Evolutionary conservation across 1,139 yeast species (phyloP).

Genomic region (Scheffersomyces illinoinensis): DNA sequence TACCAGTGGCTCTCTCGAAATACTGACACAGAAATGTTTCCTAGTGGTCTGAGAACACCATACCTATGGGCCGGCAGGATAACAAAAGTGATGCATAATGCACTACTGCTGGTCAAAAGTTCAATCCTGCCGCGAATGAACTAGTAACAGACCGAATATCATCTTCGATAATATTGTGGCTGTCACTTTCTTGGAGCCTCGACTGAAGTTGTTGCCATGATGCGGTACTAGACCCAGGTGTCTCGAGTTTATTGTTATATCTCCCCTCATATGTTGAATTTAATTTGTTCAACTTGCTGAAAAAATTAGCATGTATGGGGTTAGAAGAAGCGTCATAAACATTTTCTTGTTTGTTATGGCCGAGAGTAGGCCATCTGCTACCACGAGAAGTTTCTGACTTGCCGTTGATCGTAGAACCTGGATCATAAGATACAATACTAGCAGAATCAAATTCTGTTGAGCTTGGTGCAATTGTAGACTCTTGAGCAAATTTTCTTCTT

Average conservation of each 20-base stretch:
- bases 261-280: slow-evolving; percentile 22
- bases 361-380: slow-evolving; percentile 40
- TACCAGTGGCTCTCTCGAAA: not conserved
- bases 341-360: slow-evolving; percentile 11
- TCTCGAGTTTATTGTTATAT: slow-evolving; percentile 14
- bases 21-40: not conserved
- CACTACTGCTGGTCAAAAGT: slow-evolving; percentile 2
- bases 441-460: slow-evolving; percentile 45
- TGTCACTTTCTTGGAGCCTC: not conserved
- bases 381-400: not conserved
- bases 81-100: not conserved
- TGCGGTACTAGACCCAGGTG: not conserved
- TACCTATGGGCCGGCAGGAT: not conserved
- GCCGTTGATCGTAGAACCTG: slow-evolving; percentile 14
- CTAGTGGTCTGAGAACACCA: not conserved
- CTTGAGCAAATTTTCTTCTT: slow-evolving; percentile 3
- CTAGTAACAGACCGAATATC: slow-evolving; percentile 50
- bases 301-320: slow-evolving; percentile 43
- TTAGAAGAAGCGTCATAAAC: slow-evolving; percentile 17
- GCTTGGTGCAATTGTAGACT: slow-evolving; percentile 3
- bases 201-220: not conserved
- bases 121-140: slow-evolving; percentile 46
- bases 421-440: slow-evolving; percentile 48
- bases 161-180: slow-evolving; percentile 37
- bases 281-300: slow-evolving; percentile 38